These are phyloP conservation scores for Cercospora janseana DNA, from an alignment of 2,329 filamentous ascomycete genomes.

Conservation along the genomic window DNA sequence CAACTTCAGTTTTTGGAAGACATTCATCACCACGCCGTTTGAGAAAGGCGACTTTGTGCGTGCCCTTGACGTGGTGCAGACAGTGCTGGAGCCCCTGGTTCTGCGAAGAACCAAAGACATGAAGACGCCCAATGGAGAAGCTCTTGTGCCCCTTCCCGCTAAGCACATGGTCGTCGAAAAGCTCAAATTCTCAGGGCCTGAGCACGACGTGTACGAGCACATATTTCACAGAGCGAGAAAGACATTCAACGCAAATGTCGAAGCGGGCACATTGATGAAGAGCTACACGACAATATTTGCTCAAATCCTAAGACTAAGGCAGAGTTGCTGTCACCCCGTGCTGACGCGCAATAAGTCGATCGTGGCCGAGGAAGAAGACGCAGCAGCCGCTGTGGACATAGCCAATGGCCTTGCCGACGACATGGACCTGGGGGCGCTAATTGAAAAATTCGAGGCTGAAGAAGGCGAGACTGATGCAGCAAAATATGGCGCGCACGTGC, in stretches of 20 bases:
- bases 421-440: slow-evolving; percentile 87
- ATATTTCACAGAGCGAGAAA: slow-evolving; percentile 80
- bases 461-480: slow-evolving; percentile 60
- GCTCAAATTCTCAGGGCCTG: slow-evolving; percentile 78
- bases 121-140: slow-evolving; percentile 84
- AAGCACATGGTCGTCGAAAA: slow-evolving; percentile 82
- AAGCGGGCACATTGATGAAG: slow-evolving; percentile 89
- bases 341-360: slow-evolving; percentile 82
- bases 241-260: slow-evolving; percentile 80
- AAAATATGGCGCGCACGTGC: slow-evolving; percentile 78
- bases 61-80: slow-evolving; percentile 94
- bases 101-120: slow-evolving; percentile 95
- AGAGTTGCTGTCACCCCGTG: slow-evolving; percentile 90
- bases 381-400: slow-evolving; percentile 72
- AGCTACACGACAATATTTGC: slow-evolving; percentile 97
- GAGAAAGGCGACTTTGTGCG: slow-evolving; percentile 93
- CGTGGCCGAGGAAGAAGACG: slow-evolving; percentile 84
- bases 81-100: slow-evolving; percentile 91
- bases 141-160: slow-evolving; percentile 76
- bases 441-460: slow-evolving; percentile 73
- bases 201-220: slow-evolving; percentile 88
- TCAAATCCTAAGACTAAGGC: slow-evolving; percentile 86
- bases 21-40: slow-evolving; percentile 96
- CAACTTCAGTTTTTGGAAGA: slow-evolving; percentile 99
- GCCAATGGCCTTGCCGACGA: slow-evolving; percentile 83